Base-by-base conservation (phyloP, 2,329 filamentous ascomycete genomes). In the Chaetomiaceae sp. region DNA sequence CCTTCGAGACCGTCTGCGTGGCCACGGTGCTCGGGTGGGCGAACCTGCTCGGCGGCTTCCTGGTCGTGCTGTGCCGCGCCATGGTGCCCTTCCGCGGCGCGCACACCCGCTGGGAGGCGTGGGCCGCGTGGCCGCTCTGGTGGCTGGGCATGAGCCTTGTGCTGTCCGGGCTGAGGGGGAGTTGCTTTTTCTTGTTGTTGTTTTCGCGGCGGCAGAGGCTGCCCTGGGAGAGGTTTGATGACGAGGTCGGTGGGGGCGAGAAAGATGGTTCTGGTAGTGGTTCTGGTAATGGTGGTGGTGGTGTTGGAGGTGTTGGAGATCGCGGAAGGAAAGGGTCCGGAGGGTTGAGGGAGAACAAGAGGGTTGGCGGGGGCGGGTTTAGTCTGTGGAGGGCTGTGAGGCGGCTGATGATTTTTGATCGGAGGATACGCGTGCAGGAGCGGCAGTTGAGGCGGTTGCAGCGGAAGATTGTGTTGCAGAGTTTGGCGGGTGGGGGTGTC, bases 201-300 rank as follows among this genome's bases (percentile, higher is more conserved):
- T 74, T 76, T 57, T 71, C 70, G 8, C 66, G 73, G 32, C 66
- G 75, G 32, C 74, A 76, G 61, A 67, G 70, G 3, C 62, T 77
- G 34, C 74, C 74, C 0, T 77, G 74, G 74, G 74, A 77, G 61
- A 65, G 72, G 14, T 73, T 75, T 53, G 73, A 75, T 44, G 73
- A 76, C 37, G 63, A 10, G n/a, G 27, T 7, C 20, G 18, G 21
- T 45, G 23, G 37, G 41, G 23, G 51, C 11, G 36, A 25, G 16
- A 27, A 40, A 9, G 29, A 33, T 40, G 18, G n/a, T n/a, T n/a
- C n/a, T n/a, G n/a, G n/a, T n/a, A n/a, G n/a, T n/a, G n/a, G n/a
- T n/a, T n/a, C n/a, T n/a, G n/a, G n/a, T n/a, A n/a, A n/a, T n/a
- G n/a, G n/a, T n/a, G n/a, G n/a, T n/a, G n/a, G n/a, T n/a, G n/a